Evolutionary conservation across 129 eudicot genomes (phyloP), one percentile per base, ranked within the genome.

Genomic region (Logfia minima): DNA sequence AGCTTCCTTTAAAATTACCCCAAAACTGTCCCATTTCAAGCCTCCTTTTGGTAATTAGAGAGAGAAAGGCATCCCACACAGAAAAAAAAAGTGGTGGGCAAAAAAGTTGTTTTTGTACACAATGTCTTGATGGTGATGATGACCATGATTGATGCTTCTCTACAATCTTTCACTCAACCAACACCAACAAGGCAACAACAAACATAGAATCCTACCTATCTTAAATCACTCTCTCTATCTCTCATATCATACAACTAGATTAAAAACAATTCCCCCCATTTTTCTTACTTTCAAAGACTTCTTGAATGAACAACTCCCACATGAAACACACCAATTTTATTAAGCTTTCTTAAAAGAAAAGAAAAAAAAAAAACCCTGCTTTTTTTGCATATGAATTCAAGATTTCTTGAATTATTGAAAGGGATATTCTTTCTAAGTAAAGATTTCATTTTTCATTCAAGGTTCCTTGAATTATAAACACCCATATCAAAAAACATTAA

Each of bases 101-200:
- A 90, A 87, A 87, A 88, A 81, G 88, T 83, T 84, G 85, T 90
- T 88, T 90, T 91, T 84, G 86, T 85, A 83, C 90, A 86, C 87
- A 83, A 89, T 78, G 86, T 88, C 85, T 84, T 89, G 86, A 80
- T 87, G 89, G 77, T 88, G 81, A 83, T 87, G 87, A 69, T 85
- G 87, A 67, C 67, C 80, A 74, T 80, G 41, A 80, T 80, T 80
- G 83, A 80, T 80, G 71, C 84, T 80, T 87, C 84, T 84, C 45
- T 86, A 81, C 83, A 82, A 82, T 82, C 85, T 84, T 76, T 55
- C 65, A 81, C 88, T 79, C 82, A 79, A 83, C 75, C 83, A 80
- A 70, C 78, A 80, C 68, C 83, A 77, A 75, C 26, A 24, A 24
- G 26, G 26, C 26, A 24, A 24, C 75, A 75, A 74, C 81, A 70